Base-by-base conservation (phyloP, 2,329 filamentous ascomycete genomes). In the Nemania diffusa region DNA sequence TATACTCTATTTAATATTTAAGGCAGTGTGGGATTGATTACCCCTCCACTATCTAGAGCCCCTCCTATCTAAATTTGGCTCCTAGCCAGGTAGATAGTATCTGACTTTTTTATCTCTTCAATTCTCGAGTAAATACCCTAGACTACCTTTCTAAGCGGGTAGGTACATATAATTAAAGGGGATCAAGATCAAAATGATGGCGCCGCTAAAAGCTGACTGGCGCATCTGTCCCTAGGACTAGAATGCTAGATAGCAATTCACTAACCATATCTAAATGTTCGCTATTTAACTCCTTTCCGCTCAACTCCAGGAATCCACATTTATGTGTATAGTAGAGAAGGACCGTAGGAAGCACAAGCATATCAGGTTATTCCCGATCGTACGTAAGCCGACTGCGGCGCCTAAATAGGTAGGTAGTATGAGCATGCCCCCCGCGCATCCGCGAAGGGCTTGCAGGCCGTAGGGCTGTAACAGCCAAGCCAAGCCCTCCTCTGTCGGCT, bases 401-500 rank as follows among this genome's bases (percentile, higher is more conserved):
- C 11, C 6, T 24, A 50, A 7, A 17, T 51, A 51, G 3, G 5
- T 51, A 51, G 8, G 11, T 34, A 32, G 27, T n/a, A 13, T 52
- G 24, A 8, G 20, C 24, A 26, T 20, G 20, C 57, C 57, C 57
- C 50, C 46, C 50, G 27, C 48, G 34, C 58, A 42, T 42, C 27
- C 27, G 37, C 22, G 17, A 56, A 62, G 52, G 50, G 40, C 51
- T 24, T 27, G 61, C 56, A 53, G 56, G 61, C 22, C 61, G 57
- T 67, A 67, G 65, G 65, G 65, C 65, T 67, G 65, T 64, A 67
- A 64, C 55, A 46, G 51, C 40, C 32, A 37, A 48, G 58, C 59
- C 59, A 62, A 62, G 59, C 50, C 50, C 48, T 24, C 37, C 27
- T 42, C 58, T 24, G 42, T 58, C 40, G 24, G 26, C 40, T 24